Conservation (phyloP, 1,284 basidiomycete species). For the Peniophora sp. region DNA sequence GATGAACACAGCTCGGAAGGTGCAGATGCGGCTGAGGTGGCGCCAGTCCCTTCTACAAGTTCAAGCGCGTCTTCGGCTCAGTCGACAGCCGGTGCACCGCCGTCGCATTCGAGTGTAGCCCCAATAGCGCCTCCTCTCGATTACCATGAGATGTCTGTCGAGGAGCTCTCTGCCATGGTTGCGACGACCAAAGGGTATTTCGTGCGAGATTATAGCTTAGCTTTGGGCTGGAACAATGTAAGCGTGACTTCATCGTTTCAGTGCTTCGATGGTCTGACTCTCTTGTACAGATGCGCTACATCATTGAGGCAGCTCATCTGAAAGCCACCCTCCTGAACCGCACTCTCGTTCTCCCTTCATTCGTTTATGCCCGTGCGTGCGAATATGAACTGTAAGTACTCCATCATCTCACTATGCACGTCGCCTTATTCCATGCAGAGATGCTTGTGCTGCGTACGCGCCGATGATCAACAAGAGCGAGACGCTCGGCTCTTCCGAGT, state of each 20-base stretch:
- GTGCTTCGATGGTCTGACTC: background rate
- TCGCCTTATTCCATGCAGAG: slow-evolving; percentile 1
- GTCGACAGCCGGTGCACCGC: background rate
- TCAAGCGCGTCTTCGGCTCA: background rate
- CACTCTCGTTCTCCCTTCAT: slow-evolving; percentile 29
- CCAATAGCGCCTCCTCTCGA: background rate
- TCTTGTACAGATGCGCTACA: slow-evolving; percentile 24
- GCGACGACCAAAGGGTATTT: background rate
- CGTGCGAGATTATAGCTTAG: background rate
- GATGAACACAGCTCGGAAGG: background rate
- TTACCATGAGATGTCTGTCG: background rate
- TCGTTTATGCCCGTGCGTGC: slow-evolving; percentile 32
- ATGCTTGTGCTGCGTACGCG: slow-evolving; percentile 11
- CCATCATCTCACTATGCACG: too few relatives aligned
- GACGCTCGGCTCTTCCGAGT: slow-evolving; percentile 25
- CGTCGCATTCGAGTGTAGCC: background rate
- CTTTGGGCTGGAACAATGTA: background rate
- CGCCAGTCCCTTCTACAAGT: background rate
- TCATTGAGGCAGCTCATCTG: slow-evolving; percentile 28
- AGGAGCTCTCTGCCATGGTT: background rate
- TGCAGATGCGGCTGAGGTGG: background rate
- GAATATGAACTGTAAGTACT: slow-evolving; percentile 15
- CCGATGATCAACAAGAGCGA: slow-evolving; percentile 15
- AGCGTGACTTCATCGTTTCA: background rate
- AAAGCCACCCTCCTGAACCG: slow-evolving; percentile 28